These are phyloP conservation scores for Massariosphaeria phaeospora DNA, from an alignment of 495 filamentous ascomycete species.

Conservation along the genomic window DNA sequence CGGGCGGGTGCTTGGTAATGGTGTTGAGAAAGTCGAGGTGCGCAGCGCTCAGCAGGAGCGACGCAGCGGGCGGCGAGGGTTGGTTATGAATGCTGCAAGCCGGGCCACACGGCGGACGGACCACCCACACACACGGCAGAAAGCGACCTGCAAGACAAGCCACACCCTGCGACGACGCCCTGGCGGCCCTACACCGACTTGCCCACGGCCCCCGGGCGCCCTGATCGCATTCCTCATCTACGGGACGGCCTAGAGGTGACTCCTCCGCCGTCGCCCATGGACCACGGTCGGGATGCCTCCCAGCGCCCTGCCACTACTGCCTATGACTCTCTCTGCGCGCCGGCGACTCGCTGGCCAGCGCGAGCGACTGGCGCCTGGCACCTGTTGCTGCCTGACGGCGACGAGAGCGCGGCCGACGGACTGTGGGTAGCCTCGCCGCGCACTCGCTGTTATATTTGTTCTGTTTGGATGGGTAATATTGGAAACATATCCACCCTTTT, in stretches of 20 bases:
- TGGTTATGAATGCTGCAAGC: not conserved
- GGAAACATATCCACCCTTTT: slow-evolving; percentile 13
- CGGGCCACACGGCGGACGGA: not conserved
- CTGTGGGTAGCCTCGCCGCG: not conserved
- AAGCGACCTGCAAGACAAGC: not conserved
- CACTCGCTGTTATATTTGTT: not conserved
- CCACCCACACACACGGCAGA: not conserved
- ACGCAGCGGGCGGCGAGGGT: not conserved
- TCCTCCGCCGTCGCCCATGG: not conserved
- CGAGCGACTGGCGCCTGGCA: not conserved
- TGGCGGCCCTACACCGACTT: slow-evolving; percentile 11
- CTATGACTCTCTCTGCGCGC: too few relatives aligned
- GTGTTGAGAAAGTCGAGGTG: slow-evolving; percentile 6
- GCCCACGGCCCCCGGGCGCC: slow-evolving; percentile 9
- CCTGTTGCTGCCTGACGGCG: too few relatives aligned
- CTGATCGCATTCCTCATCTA: slow-evolving; percentile 28
- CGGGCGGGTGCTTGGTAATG: slow-evolving; percentile 27
- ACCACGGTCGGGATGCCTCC: too few relatives aligned
- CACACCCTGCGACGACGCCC: slow-evolving; percentile 2
- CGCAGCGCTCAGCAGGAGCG: slow-evolving; percentile 3
- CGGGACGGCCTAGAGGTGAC: slow-evolving; percentile 13
- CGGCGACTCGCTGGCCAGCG: too few relatives aligned
- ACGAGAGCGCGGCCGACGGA: too few relatives aligned
- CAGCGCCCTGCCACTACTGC: too few relatives aligned
- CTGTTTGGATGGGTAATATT: slow-evolving; percentile 17